phyloP scores from a whole-genome alignment of 306 rosid genomes.

The Datisca glomerata region DNA sequence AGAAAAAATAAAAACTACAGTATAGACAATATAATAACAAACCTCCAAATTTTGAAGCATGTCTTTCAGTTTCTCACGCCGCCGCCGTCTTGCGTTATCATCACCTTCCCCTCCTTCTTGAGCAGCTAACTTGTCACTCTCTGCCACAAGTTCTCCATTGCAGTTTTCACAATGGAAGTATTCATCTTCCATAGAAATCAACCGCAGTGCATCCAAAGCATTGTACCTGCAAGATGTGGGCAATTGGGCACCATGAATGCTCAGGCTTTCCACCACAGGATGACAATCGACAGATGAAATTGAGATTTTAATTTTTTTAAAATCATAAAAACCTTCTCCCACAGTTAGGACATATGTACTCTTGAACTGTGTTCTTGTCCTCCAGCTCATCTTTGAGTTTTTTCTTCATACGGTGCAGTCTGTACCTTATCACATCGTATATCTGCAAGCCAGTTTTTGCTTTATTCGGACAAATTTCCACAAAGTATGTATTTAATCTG shows the following conservation, averaged over 20 bases:
- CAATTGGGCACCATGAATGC: not conserved
- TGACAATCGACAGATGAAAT: not conserved
- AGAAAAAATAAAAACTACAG: not conserved
- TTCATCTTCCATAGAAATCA: conserved; percentile 74
- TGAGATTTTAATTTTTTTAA: not conserved
- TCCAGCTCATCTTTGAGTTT: conserved; percentile 97
- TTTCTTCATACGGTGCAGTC: conserved; percentile 90
- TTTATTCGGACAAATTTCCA: no score
- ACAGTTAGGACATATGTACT: conserved; percentile 81
- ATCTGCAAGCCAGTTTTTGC: conserved; percentile 45
- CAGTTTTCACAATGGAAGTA: conserved; percentile 90
- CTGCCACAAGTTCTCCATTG: conserved; percentile 77
- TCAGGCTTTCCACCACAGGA: not conserved
- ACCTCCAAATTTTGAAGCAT: conserved; percentile 92
- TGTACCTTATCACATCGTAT: conserved; percentile 84
- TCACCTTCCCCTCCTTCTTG: conserved; percentile 89
- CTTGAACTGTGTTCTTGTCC: conserved; percentile 89
- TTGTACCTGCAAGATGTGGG: conserved; percentile 52
- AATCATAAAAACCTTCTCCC: conserved; percentile 48
- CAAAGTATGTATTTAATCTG: no score
- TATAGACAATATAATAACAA: conserved; percentile 6
- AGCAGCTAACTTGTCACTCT: conserved; percentile 78
- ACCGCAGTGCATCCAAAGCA: conserved; percentile 84
- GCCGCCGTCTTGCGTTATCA: conserved; percentile 67
- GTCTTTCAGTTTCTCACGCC: conserved; percentile 78